Percentiles rank a stretch among this genome's conserved stretches.
Conservation (phyloP, 805 yeast genomes). For the Suhomyces sp. region DNA sequence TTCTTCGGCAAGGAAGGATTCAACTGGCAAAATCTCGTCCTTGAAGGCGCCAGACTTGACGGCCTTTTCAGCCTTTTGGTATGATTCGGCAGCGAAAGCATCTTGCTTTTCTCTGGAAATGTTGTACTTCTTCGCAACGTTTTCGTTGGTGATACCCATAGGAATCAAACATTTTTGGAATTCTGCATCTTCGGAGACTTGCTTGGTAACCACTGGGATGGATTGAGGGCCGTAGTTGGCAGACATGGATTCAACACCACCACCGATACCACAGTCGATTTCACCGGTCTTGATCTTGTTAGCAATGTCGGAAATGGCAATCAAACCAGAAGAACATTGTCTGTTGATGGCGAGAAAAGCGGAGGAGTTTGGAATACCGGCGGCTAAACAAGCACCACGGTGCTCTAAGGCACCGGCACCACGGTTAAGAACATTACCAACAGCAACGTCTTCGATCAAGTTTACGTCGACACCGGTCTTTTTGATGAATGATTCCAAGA, state of each 20-base stretch:
- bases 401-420: conserved; percentile 96
- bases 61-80: conserved; percentile 79
- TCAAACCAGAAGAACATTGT: conserved; percentile 92
- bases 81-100: conserved; percentile 83
- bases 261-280: conserved; percentile 86
- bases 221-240: conserved; percentile 80
- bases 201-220: conserved; percentile 46
- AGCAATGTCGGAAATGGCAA: conserved; percentile 87
- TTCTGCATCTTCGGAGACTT: conserved; percentile 34
- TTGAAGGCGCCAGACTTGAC: conserved; percentile 69
- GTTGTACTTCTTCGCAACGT: conserved; percentile 67
- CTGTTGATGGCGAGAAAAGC: conserved; percentile 86
- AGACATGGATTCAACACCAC: conserved; percentile 96
- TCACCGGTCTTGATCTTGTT: conserved; percentile 85
- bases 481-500: conserved; percentile 60
- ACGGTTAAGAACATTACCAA: conserved; percentile 87
- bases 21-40: conserved; percentile 85
- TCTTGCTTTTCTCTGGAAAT: conserved; percentile 76
- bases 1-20: conserved; percentile 53
- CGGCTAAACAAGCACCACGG: conserved; percentile 86
- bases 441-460: conserved; percentile 77
- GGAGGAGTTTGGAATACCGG: conserved; percentile 79
- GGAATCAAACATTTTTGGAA: conserved; percentile 78
- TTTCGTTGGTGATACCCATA: conserved; percentile 96
- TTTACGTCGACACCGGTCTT: conserved; percentile 46